phyloP scores from a whole-genome alignment of 192 early-diverging fungal genomes.

The Geranomyces variabilis region DNA sequence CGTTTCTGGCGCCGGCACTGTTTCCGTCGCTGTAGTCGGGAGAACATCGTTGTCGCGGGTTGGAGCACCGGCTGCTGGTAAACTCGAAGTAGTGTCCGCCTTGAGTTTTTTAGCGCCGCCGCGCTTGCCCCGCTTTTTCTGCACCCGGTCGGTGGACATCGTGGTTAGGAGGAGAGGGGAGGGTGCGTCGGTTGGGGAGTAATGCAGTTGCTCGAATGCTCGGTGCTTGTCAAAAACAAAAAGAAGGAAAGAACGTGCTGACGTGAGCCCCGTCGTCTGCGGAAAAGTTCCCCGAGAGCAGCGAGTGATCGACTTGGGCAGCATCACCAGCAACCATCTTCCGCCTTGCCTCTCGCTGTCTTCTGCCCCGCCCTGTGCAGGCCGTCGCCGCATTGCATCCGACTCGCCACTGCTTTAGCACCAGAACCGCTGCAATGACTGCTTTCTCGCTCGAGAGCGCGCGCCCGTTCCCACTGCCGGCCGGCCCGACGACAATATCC shows the following conservation, averaged over 20 bases:
- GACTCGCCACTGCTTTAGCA: too few relatives aligned
- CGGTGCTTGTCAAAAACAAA: too few relatives aligned
- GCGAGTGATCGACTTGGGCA: too few relatives aligned
- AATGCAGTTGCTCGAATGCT: too few relatives aligned
- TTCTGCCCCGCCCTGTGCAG: too few relatives aligned
- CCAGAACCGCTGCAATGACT: background rate
- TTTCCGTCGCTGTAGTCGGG: background rate
- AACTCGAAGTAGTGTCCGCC: background rate
- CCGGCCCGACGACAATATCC: conserved; percentile 3
- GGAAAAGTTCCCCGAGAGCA: too few relatives aligned
- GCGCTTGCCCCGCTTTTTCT: conserved; percentile 31
- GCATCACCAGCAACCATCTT: too few relatives aligned
- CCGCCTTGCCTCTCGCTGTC: too few relatives aligned
- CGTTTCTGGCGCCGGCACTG: background rate
- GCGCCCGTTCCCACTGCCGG: conserved; percentile 19
- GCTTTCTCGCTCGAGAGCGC: conserved; percentile 18
- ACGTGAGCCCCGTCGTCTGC: too few relatives aligned
- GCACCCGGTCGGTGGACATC: conserved; percentile 12
- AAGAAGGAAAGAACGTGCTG: too few relatives aligned
- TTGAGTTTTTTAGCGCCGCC: conserved; percentile 27
- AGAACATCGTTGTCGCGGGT: background rate
- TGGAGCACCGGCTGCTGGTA: background rate
- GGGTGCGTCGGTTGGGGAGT: too few relatives aligned
- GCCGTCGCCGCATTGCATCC: too few relatives aligned
- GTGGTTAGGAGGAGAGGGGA: background rate